These are phyloP conservation scores for Diaporthe velutina DNA, from an alignment of 2,329 filamentous ascomycete genomes.

Conservation along the genomic window DNA sequence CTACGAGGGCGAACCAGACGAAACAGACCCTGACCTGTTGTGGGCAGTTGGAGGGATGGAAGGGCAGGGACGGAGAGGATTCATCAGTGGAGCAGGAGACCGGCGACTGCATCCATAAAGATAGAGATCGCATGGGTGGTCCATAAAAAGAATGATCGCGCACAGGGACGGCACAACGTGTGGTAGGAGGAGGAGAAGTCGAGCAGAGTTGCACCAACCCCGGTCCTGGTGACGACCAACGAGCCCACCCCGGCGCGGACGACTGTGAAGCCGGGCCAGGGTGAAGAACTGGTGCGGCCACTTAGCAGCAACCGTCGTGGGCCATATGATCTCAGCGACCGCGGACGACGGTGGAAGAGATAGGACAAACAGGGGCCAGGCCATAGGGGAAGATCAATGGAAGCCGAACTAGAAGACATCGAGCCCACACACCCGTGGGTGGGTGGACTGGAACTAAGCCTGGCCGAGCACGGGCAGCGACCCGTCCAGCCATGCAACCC, in stretches of 20 bases:
- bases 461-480: slow-evolving; percentile 24
- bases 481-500: slow-evolving; percentile 1
- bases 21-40: slow-evolving; percentile 59
- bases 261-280: slow-evolving; percentile 30
- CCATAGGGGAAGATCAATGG: slow-evolving; percentile 8
- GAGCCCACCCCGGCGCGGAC: slow-evolving; percentile 35
- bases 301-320: not conserved
- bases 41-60: slow-evolving; percentile 46
- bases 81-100: slow-evolving; percentile 39
- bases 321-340: not conserved
- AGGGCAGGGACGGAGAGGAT: slow-evolving; percentile 50
- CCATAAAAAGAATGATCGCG: slow-evolving; percentile 49
- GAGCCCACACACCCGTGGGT: not conserved
- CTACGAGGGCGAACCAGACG: slow-evolving; percentile 56
- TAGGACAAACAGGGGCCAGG: slow-evolving; percentile 15
- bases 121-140: slow-evolving; percentile 46
- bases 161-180: slow-evolving; percentile 46
- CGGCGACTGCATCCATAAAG: slow-evolving; percentile 45
- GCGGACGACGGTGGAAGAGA: slow-evolving; percentile 1
- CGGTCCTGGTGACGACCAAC: slow-evolving; percentile 27
- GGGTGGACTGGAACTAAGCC: not conserved
- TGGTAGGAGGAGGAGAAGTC: slow-evolving; percentile 5
- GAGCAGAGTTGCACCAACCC: slow-evolving; percentile 7
- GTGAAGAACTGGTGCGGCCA: slow-evolving; percentile 30
- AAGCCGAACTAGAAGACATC: slow-evolving; percentile 10